A percentile compares a stretch with the other conserved stretches of the same genome.
These are phyloP conservation scores for Candida tibetensis DNA, from an alignment of 805 yeast species.

Conservation along the genomic window DNA sequence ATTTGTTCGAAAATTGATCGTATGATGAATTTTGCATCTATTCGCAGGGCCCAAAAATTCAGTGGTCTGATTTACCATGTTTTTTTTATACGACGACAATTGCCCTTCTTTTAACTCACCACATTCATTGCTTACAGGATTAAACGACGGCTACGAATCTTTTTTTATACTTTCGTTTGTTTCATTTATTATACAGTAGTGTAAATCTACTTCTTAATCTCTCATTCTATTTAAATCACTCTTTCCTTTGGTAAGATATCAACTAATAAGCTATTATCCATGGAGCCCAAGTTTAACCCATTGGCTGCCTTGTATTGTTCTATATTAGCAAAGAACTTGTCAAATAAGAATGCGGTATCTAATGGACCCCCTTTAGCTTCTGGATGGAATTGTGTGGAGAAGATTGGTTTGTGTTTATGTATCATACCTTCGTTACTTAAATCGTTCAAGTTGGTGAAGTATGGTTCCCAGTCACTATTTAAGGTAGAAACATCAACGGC, in stretches of 20 bases:
- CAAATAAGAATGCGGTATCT: slow-evolving; percentile 88
- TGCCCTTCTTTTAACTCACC: too few species aligned
- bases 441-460: slow-evolving; percentile 90
- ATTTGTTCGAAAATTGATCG: too few species aligned
- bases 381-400: slow-evolving; percentile 98
- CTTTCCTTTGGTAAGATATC: slow-evolving; percentile 66
- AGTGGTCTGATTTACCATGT: too few species aligned
- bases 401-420: slow-evolving; percentile 82
- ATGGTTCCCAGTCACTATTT: slow-evolving; percentile 77
- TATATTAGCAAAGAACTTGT: slow-evolving; percentile 77
- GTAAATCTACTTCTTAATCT: too few species aligned
- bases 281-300: slow-evolving; percentile 42
- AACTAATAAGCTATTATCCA: slow-evolving; percentile 50
- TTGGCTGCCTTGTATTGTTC: slow-evolving; percentile 44
- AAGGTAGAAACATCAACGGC: slow-evolving; percentile 87
- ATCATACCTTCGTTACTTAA: slow-evolving; percentile 97
- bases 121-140: too few species aligned
- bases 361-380: slow-evolving; percentile 99
- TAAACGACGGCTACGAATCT: too few species aligned
- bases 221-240: slow-evolving; percentile 40
- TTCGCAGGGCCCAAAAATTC: too few species aligned
- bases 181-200: neutral
- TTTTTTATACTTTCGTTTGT: too few species aligned
- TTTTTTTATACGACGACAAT: too few species aligned
- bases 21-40: too few species aligned